Evolutionary conservation across 495 filamentous ascomycete species (phyloP).

Genomic region (Diplogelasinospora grovesii): DNA sequence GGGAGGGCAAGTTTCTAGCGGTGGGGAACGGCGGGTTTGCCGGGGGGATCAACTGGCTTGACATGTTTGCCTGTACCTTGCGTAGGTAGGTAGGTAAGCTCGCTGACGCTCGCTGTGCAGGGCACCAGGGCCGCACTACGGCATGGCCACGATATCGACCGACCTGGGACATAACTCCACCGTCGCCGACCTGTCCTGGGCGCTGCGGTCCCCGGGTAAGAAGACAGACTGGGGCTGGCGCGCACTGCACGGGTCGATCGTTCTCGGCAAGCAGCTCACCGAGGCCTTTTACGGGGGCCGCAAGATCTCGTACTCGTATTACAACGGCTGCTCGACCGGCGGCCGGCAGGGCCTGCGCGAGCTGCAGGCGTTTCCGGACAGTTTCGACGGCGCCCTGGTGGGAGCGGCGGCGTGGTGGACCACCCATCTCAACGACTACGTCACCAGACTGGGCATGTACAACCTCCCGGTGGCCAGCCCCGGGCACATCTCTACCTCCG

Average conservation of each 20-base stretch:
- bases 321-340: slow-evolving; percentile 48
- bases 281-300: slow-evolving; percentile 34
- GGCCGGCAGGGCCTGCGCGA: slow-evolving; percentile 49
- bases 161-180: slow-evolving; percentile 50
- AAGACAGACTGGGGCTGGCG: slow-evolving; percentile 38
- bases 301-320: slow-evolving; percentile 43
- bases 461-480: slow-evolving; percentile 36
- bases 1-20: slow-evolving; percentile 39
- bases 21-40: slow-evolving; percentile 43
- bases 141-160: slow-evolving; percentile 49
- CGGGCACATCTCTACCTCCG: slow-evolving; percentile 43
- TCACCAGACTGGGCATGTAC: slow-evolving; percentile 24
- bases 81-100: no score
- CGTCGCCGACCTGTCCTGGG: slow-evolving; percentile 39
- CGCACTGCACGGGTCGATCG: slow-evolving; percentile 43
- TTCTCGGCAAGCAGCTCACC: slow-evolving; percentile 33
- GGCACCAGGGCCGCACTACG: slow-evolving; percentile 20
- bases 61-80: slow-evolving; percentile 31
- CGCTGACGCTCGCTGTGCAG: slow-evolving; percentile 5
- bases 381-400: slow-evolving; percentile 58
- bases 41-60: slow-evolving; percentile 44
- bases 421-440: slow-evolving; percentile 42
- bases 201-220: slow-evolving; percentile 33
- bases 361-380: slow-evolving; percentile 43
- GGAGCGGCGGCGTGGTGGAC: slow-evolving; percentile 37